Percentiles rank a stretch among this genome's conserved stretches.
phyloP scores from a whole-genome alignment of 2,329 filamentous ascomycete genomes.

The Byssothecium circinans region DNA sequence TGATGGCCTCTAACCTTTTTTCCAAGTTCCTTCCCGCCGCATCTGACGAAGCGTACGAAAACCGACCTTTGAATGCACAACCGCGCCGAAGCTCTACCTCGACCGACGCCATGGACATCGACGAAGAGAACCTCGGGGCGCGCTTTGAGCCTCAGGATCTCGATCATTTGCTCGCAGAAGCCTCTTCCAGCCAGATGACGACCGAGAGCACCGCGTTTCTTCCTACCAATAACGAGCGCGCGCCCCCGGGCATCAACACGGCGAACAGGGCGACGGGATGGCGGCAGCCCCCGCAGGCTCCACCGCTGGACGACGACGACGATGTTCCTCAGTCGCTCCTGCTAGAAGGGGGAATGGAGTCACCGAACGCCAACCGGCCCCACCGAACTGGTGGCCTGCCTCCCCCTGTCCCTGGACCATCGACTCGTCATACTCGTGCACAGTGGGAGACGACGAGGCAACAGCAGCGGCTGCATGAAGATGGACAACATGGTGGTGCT shows the following conservation, averaged over 20 bases:
- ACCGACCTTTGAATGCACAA: constrained; percentile 31
- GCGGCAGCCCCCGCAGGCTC: constrained; percentile 35
- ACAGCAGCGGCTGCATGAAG: constrained; percentile 49
- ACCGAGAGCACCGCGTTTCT: constrained; percentile 47
- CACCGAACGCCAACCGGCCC: constrained; percentile 22
- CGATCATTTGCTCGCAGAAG: constrained; percentile 58
- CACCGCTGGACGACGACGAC: constrained; percentile 55
- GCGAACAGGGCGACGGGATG: constrained; percentile 39
- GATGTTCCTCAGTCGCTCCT: constrained; percentile 66
- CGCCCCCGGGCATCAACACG: constrained; percentile 28
- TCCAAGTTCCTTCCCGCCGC: constrained; percentile 56
- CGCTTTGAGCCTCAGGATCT: constrained; percentile 60
- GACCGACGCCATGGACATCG: constrained; percentile 51
- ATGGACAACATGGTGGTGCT: constrained; percentile 18
- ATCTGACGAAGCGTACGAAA: constrained; percentile 52
- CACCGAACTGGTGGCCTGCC: constrained; percentile 36
- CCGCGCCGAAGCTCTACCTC: constrained; percentile 26
- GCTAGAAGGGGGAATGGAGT: constrained; percentile 54
- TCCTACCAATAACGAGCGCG: constrained; percentile 31
- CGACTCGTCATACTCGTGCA: constrained; percentile 47
- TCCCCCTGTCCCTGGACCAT: constrained; percentile 48
- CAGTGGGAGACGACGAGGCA: constrained; percentile 55
- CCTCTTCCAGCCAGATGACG: constrained; percentile 51
- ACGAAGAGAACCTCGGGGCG: constrained; percentile 53
- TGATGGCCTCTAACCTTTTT: constrained; percentile 58